Conservation (phyloP, 306 rosid genomes). For the Canavalia ensiformis region DNA sequence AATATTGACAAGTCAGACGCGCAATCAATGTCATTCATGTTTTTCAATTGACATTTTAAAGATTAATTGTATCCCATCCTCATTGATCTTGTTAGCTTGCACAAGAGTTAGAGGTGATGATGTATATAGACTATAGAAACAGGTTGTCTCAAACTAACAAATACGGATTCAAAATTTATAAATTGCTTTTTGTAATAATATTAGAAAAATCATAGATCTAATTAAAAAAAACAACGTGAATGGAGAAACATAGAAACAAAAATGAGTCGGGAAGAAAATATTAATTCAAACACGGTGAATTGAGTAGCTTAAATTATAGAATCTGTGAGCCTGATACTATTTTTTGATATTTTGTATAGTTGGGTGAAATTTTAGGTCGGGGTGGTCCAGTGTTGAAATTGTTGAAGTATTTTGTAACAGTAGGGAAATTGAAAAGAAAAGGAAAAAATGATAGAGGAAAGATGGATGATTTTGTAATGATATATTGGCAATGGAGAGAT, state of each 20-base stretch:
- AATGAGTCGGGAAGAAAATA: too few species aligned
- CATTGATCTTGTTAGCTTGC: background rate
- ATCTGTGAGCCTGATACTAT: background rate
- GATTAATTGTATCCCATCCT: background rate
- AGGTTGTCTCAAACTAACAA: too few species aligned
- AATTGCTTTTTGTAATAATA: too few species aligned
- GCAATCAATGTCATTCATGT: background rate
- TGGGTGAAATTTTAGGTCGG: background rate
- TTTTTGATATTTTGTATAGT: background rate
- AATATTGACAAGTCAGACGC: background rate
- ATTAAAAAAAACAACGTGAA: too few species aligned
- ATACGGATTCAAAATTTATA: too few species aligned
- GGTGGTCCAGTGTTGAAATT: background rate
- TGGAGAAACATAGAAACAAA: too few species aligned
- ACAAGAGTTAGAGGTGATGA: background rate
- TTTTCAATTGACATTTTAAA: background rate
- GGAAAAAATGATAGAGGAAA: background rate
- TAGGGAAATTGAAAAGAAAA: background rate
- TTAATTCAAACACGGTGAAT: too few species aligned
- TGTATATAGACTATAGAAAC: background rate
- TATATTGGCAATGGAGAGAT: background rate
- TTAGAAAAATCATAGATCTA: too few species aligned
- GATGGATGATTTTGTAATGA: slow-evolving; percentile 1
- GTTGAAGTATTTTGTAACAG: background rate
- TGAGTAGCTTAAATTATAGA: too few species aligned